Percentiles rank a stretch among this genome's conserved stretches.
These are phyloP conservation scores for Penicillium brevicompactum DNA, from an alignment of 2,329 filamentous ascomycete genomes.

Conservation along the genomic window DNA sequence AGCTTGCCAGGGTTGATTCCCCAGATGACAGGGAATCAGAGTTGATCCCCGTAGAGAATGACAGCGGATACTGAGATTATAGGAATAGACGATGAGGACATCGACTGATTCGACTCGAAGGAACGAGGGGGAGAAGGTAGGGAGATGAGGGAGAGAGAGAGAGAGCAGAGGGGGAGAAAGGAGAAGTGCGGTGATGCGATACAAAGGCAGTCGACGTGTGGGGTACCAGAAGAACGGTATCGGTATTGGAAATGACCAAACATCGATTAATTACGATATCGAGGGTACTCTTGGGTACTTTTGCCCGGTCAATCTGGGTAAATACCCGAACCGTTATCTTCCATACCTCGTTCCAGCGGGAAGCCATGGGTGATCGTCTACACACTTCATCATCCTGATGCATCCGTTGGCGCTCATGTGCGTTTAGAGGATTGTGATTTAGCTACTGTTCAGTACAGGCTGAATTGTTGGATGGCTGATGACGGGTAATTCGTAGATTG, in stretches of 20 bases:
- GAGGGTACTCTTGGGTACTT: not conserved
- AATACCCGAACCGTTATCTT: conserved; percentile 8
- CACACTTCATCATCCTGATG: conserved; percentile 20
- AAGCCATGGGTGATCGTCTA: conserved; percentile 27
- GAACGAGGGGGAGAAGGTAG: conserved; percentile 46
- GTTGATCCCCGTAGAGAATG: conserved; percentile 32
- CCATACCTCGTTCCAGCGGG: conserved; percentile 3
- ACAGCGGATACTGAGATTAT: conserved; percentile 23
- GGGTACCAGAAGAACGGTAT: conserved; percentile 14
- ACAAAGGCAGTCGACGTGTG: conserved; percentile 25
- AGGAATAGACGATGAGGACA: conserved; percentile 33
- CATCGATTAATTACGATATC: conserved; percentile 1
- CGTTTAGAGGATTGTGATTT: not conserved
- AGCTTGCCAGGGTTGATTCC: conserved; percentile 17
- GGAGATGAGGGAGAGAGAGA: conserved; percentile 25
- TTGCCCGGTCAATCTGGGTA: not conserved
- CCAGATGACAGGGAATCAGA: conserved; percentile 10
- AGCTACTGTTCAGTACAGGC: not conserved
- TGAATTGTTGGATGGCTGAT: not conserved
- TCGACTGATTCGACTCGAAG: conserved; percentile 41
- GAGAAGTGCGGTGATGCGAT: conserved; percentile 27
- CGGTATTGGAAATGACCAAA: conserved; percentile 10
- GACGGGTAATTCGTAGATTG: not conserved
- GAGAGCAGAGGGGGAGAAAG: conserved; percentile 20
- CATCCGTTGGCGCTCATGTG: conserved; percentile 1